Evolutionary conservation across 495 filamentous ascomycete species (phyloP).

Genomic region (Astrothelium subdiscretum): DNA sequence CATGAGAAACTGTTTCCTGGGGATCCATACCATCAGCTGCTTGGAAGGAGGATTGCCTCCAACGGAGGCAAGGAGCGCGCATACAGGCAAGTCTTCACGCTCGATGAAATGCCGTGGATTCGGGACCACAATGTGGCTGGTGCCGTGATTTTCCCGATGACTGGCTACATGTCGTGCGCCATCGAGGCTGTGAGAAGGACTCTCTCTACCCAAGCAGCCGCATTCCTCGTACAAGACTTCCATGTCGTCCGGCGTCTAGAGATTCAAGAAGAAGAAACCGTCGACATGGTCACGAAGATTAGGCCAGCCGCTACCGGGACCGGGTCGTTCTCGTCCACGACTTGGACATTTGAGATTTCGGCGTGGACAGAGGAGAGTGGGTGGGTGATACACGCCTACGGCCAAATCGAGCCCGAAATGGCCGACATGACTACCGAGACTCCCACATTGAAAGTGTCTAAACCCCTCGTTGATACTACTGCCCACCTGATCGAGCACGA

Average conservation of each 20-base stretch:
- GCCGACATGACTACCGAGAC: background rate
- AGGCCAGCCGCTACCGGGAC: background rate
- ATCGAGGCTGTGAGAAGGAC: constrained; percentile 24
- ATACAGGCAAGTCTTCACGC: constrained; percentile 17
- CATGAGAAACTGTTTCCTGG: constrained; percentile 3
- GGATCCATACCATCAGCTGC: background rate
- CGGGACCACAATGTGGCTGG: constrained; percentile 31
- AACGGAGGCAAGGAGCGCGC: constrained; percentile 28
- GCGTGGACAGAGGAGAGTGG: background rate
- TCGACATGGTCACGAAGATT: background rate
- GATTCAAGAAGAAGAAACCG: background rate
- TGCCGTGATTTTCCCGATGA: constrained; percentile 30
- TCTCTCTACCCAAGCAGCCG: background rate
- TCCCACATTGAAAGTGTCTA: background rate
- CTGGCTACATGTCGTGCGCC: constrained; percentile 32
- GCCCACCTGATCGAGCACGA: background rate
- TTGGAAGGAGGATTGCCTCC: background rate
- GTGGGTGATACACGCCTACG: background rate
- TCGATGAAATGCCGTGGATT: constrained; percentile 34
- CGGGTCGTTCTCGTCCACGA: background rate
- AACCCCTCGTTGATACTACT: background rate
- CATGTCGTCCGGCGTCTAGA: background rate
- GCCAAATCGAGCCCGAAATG: background rate
- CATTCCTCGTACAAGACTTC: background rate
- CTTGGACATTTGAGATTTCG: background rate